Evolutionary conservation across 2,329 filamentous ascomycete species (phyloP), one percentile per base, ranked within the genome.

Genomic region (Scortechinia acanthostroma): DNA sequence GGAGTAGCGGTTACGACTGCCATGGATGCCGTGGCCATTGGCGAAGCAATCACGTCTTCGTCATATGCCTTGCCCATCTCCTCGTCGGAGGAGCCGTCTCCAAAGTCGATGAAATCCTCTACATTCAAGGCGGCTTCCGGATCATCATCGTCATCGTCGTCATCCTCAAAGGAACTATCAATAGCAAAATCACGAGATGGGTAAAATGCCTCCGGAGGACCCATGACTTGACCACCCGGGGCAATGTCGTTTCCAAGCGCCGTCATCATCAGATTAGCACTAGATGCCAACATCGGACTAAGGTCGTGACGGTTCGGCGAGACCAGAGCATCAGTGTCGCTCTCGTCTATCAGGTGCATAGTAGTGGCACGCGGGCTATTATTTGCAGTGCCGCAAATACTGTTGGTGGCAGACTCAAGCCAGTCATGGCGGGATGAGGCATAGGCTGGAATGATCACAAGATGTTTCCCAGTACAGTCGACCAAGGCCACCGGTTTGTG

Each of bases 151-250:
- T 69, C 66, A n/a, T 70, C 68, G 22, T 70, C 65, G 42, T 73
- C 69, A 19, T 66, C 56, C 19, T 53, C 33, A 44, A 64, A 65
- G 17, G 64, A 63, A 44, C 70, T 71, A 47, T 74, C 69, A 42
- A 66, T 60, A 25, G 65, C 65, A 46, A 73, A 64, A 46, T 64
- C 66, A 33, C 68, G 64, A 40, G 72, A 71, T 14, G 73, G 70
- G 51, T 73, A 76, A 55, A 75, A 75, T 3, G 73, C 71, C 53
- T 76, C 73, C 1, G 71, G 70, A 14, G 74, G 72, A 2, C 73
- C 73, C 54, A 75, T 64, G 21, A 70, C 66, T 51, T 73, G 68
- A 21, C 68, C 70, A 43, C 35, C 35, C 10, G 35, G 35, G 6
- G 35, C 17, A 19, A 40, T 13, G 35, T 40, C 35, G 17, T 40